Conservation (phyloP, 1,139 yeast genomes). For the Scheffersomyces titani region DNA sequence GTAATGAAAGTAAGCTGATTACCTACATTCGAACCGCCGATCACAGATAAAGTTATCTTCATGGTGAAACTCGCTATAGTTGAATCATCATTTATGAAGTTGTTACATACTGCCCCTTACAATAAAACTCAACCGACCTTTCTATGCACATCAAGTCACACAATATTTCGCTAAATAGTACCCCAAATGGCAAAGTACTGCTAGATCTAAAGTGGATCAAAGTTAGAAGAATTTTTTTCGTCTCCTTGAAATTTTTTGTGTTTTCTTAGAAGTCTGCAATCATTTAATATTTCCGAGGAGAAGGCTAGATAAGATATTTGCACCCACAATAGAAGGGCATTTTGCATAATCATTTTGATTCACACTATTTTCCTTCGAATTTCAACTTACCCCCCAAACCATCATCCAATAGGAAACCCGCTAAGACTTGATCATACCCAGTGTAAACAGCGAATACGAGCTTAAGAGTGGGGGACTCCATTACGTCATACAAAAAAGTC, state of each 20-base stretch:
- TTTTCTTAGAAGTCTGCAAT: not conserved
- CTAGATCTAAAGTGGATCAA: not conserved
- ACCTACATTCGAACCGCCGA: not conserved
- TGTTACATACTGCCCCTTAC: not conserved
- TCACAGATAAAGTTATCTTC: not conserved
- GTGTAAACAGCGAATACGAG: not conserved
- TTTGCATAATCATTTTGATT: too few species aligned
- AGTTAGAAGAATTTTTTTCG: not conserved
- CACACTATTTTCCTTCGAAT: not conserved
- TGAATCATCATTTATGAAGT: not conserved
- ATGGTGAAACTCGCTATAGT: not conserved
- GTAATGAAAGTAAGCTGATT: not conserved
- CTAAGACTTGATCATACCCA: not conserved
- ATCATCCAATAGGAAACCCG: not conserved
- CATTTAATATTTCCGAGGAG: not conserved
- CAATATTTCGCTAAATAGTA: not conserved
- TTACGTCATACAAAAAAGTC: not conserved
- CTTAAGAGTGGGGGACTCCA: not conserved
- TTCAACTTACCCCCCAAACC: not conserved
- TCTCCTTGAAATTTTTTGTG: not conserved
- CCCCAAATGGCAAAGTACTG: not conserved
- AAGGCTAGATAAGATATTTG: not conserved
- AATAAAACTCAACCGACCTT: too few species aligned
- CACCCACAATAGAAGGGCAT: not conserved
- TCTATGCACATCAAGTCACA: not conserved